Percentiles rank a stretch among this genome's conserved stretches.
Evolutionary conservation across 768 basidiomycete genomes (phyloP).

Genomic region (Serendipita sp.): DNA sequence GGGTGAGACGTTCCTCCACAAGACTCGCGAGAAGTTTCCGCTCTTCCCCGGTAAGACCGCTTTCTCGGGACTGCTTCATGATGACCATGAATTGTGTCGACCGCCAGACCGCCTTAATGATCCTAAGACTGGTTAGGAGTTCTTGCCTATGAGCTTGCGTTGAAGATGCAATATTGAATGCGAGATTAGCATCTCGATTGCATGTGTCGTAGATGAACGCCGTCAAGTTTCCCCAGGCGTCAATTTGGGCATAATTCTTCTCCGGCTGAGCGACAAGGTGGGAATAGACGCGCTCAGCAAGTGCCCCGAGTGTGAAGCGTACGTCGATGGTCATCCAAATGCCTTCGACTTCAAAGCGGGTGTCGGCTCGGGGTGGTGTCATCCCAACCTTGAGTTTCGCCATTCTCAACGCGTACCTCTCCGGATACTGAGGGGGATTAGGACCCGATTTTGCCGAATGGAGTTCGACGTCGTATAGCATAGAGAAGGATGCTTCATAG

Average conservation of each 20-base stretch:
- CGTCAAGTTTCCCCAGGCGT: conserved; percentile 33
- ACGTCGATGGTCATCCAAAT: conserved; percentile 39
- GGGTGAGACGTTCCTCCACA: neutral
- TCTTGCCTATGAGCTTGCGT: conserved; percentile 41
- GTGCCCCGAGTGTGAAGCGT: conserved; percentile 33
- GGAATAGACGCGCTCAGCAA: conserved; percentile 30
- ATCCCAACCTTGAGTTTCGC: conserved; percentile 40
- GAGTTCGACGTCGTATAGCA: conserved; percentile 35
- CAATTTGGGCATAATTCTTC: conserved; percentile 19
- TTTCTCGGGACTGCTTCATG: conserved; percentile 21
- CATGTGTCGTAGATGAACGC: conserved; percentile 34
- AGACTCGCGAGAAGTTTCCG: neutral
- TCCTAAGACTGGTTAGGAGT: conserved; percentile 28
- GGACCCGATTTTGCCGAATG: conserved; percentile 21
- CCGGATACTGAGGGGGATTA: conserved; percentile 26
- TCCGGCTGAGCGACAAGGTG: conserved; percentile 16
- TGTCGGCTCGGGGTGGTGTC: conserved; percentile 41
- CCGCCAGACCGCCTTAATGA: conserved; percentile 25
- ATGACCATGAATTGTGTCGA: conserved; percentile 39
- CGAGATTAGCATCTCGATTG: conserved; percentile 30
- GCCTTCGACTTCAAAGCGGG: conserved; percentile 44
- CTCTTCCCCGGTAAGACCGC: neutral
- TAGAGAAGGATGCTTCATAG: conserved; percentile 43
- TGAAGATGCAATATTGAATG: conserved; percentile 30
- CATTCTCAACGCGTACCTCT: conserved; percentile 35